Evolutionary conservation across 139 green algal genomes (phyloP).

Genomic region (Picochlorum sp.): DNA sequence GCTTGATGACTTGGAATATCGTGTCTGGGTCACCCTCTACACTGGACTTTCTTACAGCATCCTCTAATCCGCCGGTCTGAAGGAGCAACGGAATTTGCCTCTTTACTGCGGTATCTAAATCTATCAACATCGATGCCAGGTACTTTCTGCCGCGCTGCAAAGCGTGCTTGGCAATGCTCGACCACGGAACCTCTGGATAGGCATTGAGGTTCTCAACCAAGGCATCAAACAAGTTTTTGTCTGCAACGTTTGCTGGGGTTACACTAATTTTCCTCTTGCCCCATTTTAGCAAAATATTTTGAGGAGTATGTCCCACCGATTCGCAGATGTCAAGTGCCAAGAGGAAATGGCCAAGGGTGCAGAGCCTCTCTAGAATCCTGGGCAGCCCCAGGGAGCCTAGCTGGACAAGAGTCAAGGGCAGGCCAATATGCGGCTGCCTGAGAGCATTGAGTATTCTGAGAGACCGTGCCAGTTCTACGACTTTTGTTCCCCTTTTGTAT

Average conservation of each 20-base stretch:
- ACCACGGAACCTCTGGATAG: slow-evolving; percentile 43
- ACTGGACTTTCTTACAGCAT: slow-evolving; percentile 17
- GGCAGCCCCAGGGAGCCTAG: slow-evolving; percentile 51
- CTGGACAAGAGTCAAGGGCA: slow-evolving; percentile 61
- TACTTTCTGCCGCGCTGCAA: slow-evolving; percentile 24
- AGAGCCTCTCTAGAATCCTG: slow-evolving; percentile 55
- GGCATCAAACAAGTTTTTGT: slow-evolving; percentile 48
- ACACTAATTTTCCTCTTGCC: slow-evolving; percentile 68
- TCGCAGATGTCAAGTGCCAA: slow-evolving; percentile 50
- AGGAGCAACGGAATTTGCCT: slow-evolving; percentile 62
- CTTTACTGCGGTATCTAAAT: slow-evolving; percentile 43
- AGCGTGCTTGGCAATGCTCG: slow-evolving; percentile 41
- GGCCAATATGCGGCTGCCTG: slow-evolving; percentile 50
- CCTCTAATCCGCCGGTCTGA: slow-evolving; percentile 34
- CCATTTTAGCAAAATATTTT: slow-evolving; percentile 57
- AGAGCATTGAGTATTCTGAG: slow-evolving; percentile 76
- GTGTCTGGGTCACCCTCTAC: slow-evolving; percentile 24
- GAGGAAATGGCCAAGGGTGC: slow-evolving; percentile 47
- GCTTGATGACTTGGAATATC: slow-evolving; percentile 15
- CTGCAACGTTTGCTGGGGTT: slow-evolving; percentile 19
- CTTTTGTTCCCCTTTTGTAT: neutral
- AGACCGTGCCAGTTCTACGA: slow-evolving; percentile 17
- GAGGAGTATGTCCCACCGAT: slow-evolving; percentile 29
- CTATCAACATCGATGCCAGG: slow-evolving; percentile 58
- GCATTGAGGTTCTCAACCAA: slow-evolving; percentile 54